phyloP scores from a whole-genome alignment of 306 rosid species.

The Acacia confusa region DNA sequence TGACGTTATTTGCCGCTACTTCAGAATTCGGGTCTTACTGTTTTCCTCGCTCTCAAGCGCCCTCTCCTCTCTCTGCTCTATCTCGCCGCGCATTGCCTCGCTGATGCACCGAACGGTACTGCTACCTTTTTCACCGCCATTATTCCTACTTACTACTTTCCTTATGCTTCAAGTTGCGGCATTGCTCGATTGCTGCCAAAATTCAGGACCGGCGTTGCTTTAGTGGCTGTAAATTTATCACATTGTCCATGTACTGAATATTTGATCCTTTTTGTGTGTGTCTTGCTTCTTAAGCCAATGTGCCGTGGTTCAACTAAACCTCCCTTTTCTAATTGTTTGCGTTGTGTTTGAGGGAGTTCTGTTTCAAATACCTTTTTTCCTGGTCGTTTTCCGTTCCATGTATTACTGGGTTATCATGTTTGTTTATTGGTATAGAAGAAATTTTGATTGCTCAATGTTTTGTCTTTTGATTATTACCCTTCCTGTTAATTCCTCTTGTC shows the following conservation, averaged over 20 bases:
- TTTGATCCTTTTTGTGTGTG: neutral
- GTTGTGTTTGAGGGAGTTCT: neutral
- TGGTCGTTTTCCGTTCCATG: neutral
- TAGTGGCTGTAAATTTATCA: neutral
- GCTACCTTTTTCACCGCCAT: neutral
- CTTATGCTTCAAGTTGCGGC: neutral
- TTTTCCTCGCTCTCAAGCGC: neutral
- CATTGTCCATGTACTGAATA: neutral
- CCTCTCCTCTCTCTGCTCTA: neutral
- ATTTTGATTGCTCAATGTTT: neutral
- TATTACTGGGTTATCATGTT: neutral
- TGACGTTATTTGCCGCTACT: slow-evolving; percentile 1
- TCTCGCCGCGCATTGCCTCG: neutral
- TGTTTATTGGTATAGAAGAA: neutral
- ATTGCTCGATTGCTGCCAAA: neutral
- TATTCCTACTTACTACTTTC: neutral
- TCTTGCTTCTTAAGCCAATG: neutral
- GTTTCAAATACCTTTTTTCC: neutral
- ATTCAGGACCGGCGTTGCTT: neutral
- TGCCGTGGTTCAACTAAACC: neutral
- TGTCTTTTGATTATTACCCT: neutral
- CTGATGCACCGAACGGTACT: neutral
- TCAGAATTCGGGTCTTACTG: neutral
- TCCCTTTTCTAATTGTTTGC: neutral
- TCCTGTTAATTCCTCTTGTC: neutral